These are phyloP conservation scores for Handroanthus guayacan DNA, from an alignment of 257 asterid genomes.

Conservation along the genomic window DNA sequence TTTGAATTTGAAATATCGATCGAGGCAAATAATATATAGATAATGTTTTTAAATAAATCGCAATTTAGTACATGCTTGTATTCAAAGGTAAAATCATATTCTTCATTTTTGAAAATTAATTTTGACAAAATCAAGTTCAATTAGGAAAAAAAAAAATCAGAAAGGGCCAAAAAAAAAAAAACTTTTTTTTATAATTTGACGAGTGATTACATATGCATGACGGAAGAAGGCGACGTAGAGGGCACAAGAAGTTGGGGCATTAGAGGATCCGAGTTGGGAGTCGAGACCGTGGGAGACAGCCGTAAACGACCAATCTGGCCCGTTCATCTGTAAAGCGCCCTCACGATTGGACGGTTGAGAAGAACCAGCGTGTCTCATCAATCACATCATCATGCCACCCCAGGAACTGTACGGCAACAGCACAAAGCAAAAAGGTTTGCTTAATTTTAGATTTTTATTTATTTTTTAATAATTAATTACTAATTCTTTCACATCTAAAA, in stretches of 20 bases:
- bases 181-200: not conserved
- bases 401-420: conserved; percentile 19
- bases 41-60: too few species aligned
- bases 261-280: conserved; percentile 28
- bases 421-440: not conserved
- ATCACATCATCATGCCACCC: conserved; percentile 23
- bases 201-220: conserved; percentile 25
- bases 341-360: conserved; percentile 41
- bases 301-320: conserved; percentile 22
- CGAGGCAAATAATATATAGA: too few species aligned
- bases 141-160: not conserved
- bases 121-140: not conserved
- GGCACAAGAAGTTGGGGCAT: conserved; percentile 5
- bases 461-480: not conserved
- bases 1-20: too few species aligned
- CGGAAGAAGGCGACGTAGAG: conserved; percentile 18
- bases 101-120: too few species aligned
- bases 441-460: not conserved
- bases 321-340: conserved; percentile 36
- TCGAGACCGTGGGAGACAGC: conserved; percentile 31
- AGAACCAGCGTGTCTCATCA: not conserved
- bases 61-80: too few species aligned
- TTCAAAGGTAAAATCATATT: too few species aligned
- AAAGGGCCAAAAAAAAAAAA: not conserved
- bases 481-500: too few species aligned